Evolutionary conservation across 768 basidiomycete species (phyloP), one percentile per base, ranked within the genome.

Genomic region (Mycena venus): DNA sequence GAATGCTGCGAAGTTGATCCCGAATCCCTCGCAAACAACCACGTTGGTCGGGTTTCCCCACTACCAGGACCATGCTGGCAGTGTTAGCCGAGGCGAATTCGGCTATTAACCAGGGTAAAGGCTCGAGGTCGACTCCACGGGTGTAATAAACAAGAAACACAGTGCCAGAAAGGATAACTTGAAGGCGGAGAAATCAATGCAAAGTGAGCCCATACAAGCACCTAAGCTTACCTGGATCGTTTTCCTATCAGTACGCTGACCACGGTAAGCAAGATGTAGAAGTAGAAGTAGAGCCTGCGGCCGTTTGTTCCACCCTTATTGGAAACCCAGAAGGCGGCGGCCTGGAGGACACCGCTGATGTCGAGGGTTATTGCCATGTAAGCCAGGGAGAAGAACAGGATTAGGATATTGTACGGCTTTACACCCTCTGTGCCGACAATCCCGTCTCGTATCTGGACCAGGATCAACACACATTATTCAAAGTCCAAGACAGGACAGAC

Each of bases 1-100:
- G 83, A 94, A 97, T 0, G 91, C 90, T 12, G 90, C 89, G 75
- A 95, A 94, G 60, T 93, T 93, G 51, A 98, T 88, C 6, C 85
- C 81, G 81, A 98, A 96, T 0, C 96, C 95, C 65, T 95, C 95
- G 59, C 95, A 94, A 25, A 98, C 91, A 63, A 99, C 94, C 25
- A 98, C 92, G 78, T 99, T 99, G 0, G 98, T 99, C 1, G 95
- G 96, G 80, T 99, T 99, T 0, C 94, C n/a, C 94, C 3, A 96
- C 93, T 51, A 98, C 95, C 0, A 92, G 81, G 21, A 90, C 89
- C 89, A 92, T 91, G 75, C 89, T 91, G 9, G 91, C 93, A 17
- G 94, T 93, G 82, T 96, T 96, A 4, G 93, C 94, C 0, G 92
- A 92, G 0, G 93, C 91, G 77, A 94, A 94, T 73, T 94, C 92